Evolutionary conservation across 2,329 filamentous ascomycete species (phyloP).

Genomic region (Exophiala spinifera): DNA sequence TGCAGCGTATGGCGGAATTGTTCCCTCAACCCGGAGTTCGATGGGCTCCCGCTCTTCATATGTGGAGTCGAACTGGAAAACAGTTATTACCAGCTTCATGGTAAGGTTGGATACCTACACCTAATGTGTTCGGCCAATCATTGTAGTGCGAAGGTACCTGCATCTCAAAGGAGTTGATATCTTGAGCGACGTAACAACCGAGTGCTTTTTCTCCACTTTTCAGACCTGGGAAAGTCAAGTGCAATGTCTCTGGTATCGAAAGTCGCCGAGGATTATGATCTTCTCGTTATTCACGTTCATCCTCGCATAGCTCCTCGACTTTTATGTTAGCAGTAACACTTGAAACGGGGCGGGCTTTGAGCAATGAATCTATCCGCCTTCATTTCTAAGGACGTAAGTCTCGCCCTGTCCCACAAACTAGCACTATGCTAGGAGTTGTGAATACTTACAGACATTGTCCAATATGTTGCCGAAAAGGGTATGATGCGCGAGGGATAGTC

Average conservation of each 20-base stretch:
- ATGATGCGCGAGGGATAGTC: constrained; percentile 11
- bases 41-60: constrained; percentile 65
- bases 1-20: constrained; percentile 67
- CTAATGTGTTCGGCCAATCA: constrained; percentile 53
- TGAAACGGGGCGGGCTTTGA: background rate
- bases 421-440: background rate
- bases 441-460: background rate
- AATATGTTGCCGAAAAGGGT: constrained; percentile 5
- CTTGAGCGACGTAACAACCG: background rate
- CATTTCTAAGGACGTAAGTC: constrained; percentile 14
- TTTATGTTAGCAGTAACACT: background rate
- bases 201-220: background rate
- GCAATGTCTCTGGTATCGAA: background rate
- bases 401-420: too few relatives aligned
- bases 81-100: constrained; percentile 14
- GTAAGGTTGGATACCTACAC: constrained; percentile 38
- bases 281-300: background rate
- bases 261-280: background rate
- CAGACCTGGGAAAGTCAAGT: background rate
- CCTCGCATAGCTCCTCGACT: background rate
- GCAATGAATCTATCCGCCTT: constrained; percentile 10
- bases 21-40: constrained; percentile 60
- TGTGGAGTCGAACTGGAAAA: constrained; percentile 61
- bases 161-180: background rate
- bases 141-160: constrained; percentile 32